Evolutionary conservation across 805 yeast species (phyloP).

Genomic region (Phaffomyces opuntiae): DNA sequence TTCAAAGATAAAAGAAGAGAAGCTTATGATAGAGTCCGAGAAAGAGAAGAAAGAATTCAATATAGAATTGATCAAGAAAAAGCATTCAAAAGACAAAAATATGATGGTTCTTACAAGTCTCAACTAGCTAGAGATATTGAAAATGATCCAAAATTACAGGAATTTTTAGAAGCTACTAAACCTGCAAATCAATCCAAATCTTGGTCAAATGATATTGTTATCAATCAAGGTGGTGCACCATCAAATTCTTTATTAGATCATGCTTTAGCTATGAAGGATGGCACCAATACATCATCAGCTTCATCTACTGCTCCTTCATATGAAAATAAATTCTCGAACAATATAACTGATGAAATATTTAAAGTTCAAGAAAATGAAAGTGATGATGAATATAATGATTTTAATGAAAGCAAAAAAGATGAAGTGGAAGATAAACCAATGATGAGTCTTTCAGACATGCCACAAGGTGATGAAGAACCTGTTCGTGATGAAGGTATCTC

Average conservation of each 20-base stretch:
- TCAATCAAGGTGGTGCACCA: conserved; percentile 27
- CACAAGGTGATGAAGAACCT: conserved; percentile 18
- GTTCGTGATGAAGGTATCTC: conserved; percentile 49
- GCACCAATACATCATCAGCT: not conserved
- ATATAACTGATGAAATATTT: conserved; percentile 21
- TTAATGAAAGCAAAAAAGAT: conserved; percentile 24
- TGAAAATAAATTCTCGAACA: conserved; percentile 15
- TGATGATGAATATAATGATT: conserved; percentile 38
- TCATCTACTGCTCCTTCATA: not conserved
- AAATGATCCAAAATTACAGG: conserved; percentile 61
- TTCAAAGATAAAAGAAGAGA: conserved; percentile 48
- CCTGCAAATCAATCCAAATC: conserved; percentile 64
- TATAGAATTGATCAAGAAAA: conserved; percentile 32
- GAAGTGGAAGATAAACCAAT: conserved; percentile 43
- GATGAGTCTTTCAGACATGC: conserved; percentile 34
- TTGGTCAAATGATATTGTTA: conserved; percentile 51
- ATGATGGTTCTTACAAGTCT: conserved; percentile 19
- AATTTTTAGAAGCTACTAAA: conserved; percentile 77
- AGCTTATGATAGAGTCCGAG: conserved; percentile 37
- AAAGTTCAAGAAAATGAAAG: conserved; percentile 30
- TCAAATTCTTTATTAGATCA: conserved; percentile 33
- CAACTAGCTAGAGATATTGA: conserved; percentile 55
- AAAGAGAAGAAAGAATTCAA: conserved; percentile 42
- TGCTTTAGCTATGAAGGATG: conserved; percentile 31
- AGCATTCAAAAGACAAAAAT: conserved; percentile 26